Conservation (phyloP, 495 filamentous ascomycete species). For the Chaetomidium leptoderma region DNA sequence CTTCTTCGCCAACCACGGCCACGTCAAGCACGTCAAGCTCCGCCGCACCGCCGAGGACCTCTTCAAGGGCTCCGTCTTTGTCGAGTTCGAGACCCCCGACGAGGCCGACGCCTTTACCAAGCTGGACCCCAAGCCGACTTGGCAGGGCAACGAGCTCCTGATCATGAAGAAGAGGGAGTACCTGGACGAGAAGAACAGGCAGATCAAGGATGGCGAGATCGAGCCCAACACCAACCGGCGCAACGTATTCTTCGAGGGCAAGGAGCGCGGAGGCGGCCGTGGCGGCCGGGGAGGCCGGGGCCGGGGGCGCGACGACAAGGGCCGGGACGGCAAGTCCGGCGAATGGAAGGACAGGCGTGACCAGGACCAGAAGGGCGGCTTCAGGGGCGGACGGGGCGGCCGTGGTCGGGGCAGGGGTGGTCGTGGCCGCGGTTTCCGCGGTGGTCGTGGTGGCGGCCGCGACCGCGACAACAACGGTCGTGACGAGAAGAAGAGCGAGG, state of each 20-base stretch:
- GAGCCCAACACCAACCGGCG: conserved; percentile 41
- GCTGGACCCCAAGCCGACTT: conserved; percentile 75
- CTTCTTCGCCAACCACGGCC: conserved; percentile 80
- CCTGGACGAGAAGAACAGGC: conserved; percentile 66
- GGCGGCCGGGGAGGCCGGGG: conserved; percentile 33
- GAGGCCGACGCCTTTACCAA: conserved; percentile 71
- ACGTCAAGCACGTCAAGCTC: conserved; percentile 77
- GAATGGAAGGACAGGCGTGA: conserved; percentile 61
- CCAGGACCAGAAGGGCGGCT: conserved; percentile 53
- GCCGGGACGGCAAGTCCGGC: conserved; percentile 51
- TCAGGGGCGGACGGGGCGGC: conserved; percentile 42
- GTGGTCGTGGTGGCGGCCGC: conserved; percentile 35
- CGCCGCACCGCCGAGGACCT: conserved; percentile 61
- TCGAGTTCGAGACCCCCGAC: conserved; percentile 78
- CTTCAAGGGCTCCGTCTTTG: conserved; percentile 95
- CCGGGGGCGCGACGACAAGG: conserved; percentile 44
- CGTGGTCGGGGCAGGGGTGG: conserved; percentile 42
- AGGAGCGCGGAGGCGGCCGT: conserved; percentile 31
- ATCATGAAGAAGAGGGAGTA: conserved; percentile 89
- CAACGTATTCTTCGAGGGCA: conserved; percentile 36
- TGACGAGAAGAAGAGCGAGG: conserved; percentile 25
- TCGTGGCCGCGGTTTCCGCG: conserved; percentile 42
- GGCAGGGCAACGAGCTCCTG: conserved; percentile 64
- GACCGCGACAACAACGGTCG: conserved; percentile 32
- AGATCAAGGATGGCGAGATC: conserved; percentile 70